These are phyloP conservation scores for Buxus sempervirens DNA, from an alignment of 164 flowering plant species.

Conservation along the genomic window DNA sequence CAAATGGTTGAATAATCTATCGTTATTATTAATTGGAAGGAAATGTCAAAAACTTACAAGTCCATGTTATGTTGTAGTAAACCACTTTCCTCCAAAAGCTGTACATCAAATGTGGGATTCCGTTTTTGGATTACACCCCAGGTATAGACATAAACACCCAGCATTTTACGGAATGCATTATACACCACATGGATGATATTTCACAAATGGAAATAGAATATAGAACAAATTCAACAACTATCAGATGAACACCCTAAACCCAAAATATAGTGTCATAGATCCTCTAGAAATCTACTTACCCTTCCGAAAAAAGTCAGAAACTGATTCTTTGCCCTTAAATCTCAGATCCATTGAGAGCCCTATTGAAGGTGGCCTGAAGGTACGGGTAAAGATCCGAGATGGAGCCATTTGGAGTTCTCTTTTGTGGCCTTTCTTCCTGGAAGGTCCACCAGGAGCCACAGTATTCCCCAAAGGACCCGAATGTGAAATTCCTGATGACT, in stretches of 20 bases:
- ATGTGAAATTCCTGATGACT: slow-evolving; percentile 27
- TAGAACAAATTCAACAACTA: neutral
- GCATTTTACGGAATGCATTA: slow-evolving; percentile 14
- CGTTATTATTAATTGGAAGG: too few species aligned
- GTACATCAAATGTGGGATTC: neutral
- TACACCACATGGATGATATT: slow-evolving; percentile 18
- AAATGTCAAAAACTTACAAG: too few species aligned
- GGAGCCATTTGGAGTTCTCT: slow-evolving; percentile 43
- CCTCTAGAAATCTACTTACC: slow-evolving; percentile 17
- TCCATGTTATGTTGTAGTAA: too few species aligned
- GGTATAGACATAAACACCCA: neutral
- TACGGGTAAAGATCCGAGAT: slow-evolving; percentile 36
- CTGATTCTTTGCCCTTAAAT: slow-evolving; percentile 40
- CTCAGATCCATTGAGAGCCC: slow-evolving; percentile 46
- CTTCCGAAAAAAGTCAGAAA: slow-evolving; percentile 47
- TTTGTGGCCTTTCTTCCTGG: slow-evolving; percentile 34
- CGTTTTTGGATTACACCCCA: neutral
- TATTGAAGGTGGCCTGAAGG: slow-evolving; percentile 46
- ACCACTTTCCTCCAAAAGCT: neutral
- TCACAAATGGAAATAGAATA: slow-evolving; percentile 9
- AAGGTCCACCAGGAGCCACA: slow-evolving; percentile 32
- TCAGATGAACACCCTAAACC: slow-evolving; percentile 1
- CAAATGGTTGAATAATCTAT: too few species aligned
- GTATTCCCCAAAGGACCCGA: slow-evolving; percentile 32
- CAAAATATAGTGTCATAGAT: neutral